phyloP scores from a whole-genome alignment of 228 moss, liverwort and hornwort species.

The Sphagnum fallax region DNA sequence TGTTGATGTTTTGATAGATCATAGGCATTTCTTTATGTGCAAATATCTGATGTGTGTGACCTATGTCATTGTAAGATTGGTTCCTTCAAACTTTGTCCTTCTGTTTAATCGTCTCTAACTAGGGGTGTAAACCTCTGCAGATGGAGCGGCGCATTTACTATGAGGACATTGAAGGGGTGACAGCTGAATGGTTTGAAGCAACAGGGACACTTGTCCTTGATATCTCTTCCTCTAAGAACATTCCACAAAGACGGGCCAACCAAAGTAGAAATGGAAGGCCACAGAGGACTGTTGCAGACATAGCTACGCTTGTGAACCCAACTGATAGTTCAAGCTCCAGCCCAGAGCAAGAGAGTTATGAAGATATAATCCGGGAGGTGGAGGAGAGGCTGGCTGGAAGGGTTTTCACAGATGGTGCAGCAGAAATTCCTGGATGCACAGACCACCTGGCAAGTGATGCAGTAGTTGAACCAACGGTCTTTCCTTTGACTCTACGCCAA shows the following conservation, averaged over 20 bases:
- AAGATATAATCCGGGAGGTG: conserved; percentile 84
- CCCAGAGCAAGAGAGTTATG: conserved; percentile 63
- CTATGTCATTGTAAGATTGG: background rate
- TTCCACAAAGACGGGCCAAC: conserved; percentile 40
- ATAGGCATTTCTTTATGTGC: background rate
- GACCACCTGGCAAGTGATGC: conserved; percentile 48
- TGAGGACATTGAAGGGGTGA: conserved; percentile 92
- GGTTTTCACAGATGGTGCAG: conserved; percentile 45
- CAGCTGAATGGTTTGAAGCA: conserved; percentile 90
- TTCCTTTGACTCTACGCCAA: conserved; percentile 71
- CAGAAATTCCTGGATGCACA: conserved; percentile 12
- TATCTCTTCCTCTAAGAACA: conserved; percentile 52
- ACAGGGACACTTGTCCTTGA: conserved; percentile 84
- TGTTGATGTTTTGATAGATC: background rate
- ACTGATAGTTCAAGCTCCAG: conserved; percentile 45
- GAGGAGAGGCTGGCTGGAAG: conserved; percentile 85
- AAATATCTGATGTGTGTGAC: background rate
- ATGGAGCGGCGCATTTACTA: conserved; percentile 98
- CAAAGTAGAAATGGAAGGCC: conserved; percentile 55
- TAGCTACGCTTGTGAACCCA: conserved; percentile 88
- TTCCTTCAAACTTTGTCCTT: background rate
- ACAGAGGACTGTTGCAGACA: conserved; percentile 83
- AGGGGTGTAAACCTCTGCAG: conserved; percentile 18
- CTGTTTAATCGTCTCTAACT: background rate
- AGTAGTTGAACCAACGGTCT: conserved; percentile 75